Conservation (phyloP, 176 grass and related monocot genomes). For the Cymbopogon citratus region DNA sequence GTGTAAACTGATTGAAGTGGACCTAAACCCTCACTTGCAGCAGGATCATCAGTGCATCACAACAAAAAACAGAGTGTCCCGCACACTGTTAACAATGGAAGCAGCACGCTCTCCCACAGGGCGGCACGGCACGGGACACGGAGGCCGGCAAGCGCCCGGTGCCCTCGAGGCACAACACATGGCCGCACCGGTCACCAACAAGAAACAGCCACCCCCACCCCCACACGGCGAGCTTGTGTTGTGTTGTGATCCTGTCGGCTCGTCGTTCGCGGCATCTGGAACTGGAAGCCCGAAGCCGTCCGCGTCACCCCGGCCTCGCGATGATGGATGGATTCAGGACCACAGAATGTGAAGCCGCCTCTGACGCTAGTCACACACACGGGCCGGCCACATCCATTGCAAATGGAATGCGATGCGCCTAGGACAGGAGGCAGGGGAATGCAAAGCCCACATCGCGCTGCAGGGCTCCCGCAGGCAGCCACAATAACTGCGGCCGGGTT, state of each 20-base stretch:
- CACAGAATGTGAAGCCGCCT: conserved; percentile 12
- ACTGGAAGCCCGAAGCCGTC: conserved; percentile 8
- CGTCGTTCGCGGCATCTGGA: conserved; percentile 26
- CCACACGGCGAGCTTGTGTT: neutral
- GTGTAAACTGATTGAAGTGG: neutral
- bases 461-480: conserved; percentile 6
- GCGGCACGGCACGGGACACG: neutral
- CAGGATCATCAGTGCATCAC: neutral
- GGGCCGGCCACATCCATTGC: conserved; percentile 16
- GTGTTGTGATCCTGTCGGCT: conserved; percentile 9
- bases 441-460: conserved; percentile 37
- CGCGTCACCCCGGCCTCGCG: neutral
- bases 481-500: conserved; percentile 22
- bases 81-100: too few relatives aligned
- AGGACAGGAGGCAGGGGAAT: neutral
- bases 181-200: neutral
- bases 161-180: conserved; percentile 5
- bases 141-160: neutral
- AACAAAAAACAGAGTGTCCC: neutral
- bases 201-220: neutral
- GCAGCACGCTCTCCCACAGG: neutral
- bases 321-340: conserved; percentile 32
- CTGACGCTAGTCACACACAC: conserved; percentile 21
- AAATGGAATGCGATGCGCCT: neutral
- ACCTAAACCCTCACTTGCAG: neutral